Evolutionary conservation across 345 rosid genomes (phyloP), one percentile per base, ranked within the genome.

Genomic region (Brassica carinata): DNA sequence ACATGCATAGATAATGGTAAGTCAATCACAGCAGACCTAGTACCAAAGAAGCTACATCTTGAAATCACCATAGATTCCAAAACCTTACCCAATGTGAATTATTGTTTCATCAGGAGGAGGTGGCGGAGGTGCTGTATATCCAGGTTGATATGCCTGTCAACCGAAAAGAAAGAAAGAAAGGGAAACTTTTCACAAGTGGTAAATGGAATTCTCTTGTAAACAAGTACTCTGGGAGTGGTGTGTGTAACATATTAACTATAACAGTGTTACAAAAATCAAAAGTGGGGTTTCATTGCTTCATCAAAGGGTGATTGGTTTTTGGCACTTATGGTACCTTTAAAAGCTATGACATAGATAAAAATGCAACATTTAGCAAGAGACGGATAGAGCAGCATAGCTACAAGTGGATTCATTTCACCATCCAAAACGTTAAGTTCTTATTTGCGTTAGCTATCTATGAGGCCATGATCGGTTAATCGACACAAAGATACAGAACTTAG

Each of bases 71-170:
- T 23, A 48, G 45, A 72, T 48, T n/a, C 2, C 6, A 62, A 38
- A 23, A 27, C 81, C 89, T 84, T 87, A 89, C 98, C 98, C 89
- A 59, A 96, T 85, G 77, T 93, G 96, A 78, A 92, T 90, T 67
- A 90, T 77, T 71, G 94, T 81, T 59, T 90, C 97, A 67, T 88
- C 96, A 3, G 90, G 72, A 19, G 88, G 89, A 53, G 83, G 86
- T 64, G 81, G 89, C 0, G 93, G 90, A 5, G 98, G 94, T 11
- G 94, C 89, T 58, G 91, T 92, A 80, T 96, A 93, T 59, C 97
- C 98, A 53, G 90, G 84, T 63, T 92, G 96, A 75, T 96, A 96
- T 53, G 92, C 84, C 97, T 93, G 87, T 51, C 73, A 0, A 58
- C 8, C 29, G 55, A 4, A 0, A 5, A 68, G 4, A 30, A 66